Conservation (phyloP, 305 asterid species). For the Fraxinus paxiana region DNA sequence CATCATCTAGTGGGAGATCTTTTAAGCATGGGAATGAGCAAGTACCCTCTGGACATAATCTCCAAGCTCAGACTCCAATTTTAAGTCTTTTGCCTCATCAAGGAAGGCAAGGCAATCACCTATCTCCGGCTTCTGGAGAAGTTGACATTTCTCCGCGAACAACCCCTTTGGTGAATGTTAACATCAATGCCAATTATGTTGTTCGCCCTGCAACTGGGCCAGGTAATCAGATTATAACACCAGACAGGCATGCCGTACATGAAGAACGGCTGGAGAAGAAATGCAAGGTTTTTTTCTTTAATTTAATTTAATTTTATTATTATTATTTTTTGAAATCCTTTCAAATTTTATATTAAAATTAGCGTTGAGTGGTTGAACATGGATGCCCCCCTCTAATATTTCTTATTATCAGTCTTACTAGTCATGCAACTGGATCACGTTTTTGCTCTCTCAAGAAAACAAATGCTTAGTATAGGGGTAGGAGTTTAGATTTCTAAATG, state of each 20-base stretch:
- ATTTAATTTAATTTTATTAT: background rate
- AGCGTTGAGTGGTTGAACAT: background rate
- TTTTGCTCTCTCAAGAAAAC: background rate
- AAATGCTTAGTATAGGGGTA: background rate
- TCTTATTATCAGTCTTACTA: background rate
- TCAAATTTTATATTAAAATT: constrained; percentile 8
- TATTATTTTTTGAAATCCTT: background rate
- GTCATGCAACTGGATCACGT: background rate
- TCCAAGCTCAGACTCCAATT: constrained; percentile 53
- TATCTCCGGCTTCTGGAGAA: constrained; percentile 56
- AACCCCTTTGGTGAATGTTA: constrained; percentile 34
- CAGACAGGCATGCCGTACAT: constrained; percentile 45
- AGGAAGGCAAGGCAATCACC: constrained; percentile 48
- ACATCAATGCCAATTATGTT: constrained; percentile 43
- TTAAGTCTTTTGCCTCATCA: constrained; percentile 53
- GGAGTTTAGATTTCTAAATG: background rate
- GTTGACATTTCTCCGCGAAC: constrained; percentile 38
- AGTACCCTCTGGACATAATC: constrained; percentile 44
- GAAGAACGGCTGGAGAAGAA: constrained; percentile 79
- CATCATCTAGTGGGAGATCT: constrained; percentile 48
- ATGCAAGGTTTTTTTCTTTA: constrained; percentile 59
- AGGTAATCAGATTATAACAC: constrained; percentile 42
- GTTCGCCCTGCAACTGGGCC: constrained; percentile 41
- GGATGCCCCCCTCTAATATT: background rate
- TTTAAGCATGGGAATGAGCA: constrained; percentile 48